A percentile compares a stretch with the other conserved stretches of the same genome.
phyloP scores from a whole-genome alignment of 2,329 filamentous ascomycete species.

The Penicillium hordei region DNA sequence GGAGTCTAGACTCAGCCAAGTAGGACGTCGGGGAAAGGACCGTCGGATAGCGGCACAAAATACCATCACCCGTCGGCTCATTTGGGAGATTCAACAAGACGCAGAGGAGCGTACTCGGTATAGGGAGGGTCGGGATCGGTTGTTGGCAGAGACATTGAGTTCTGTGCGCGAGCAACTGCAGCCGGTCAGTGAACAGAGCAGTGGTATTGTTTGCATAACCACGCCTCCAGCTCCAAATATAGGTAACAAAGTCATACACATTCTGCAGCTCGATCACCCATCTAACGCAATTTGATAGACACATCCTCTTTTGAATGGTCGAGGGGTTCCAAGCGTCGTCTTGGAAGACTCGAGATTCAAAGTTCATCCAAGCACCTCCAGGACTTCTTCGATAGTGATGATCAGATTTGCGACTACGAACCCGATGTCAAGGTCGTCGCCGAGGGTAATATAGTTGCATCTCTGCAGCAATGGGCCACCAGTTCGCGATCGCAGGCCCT shows the following conservation, averaged over 20 bases:
- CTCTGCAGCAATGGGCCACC: slow-evolving; percentile 38
- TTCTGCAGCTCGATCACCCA: neutral
- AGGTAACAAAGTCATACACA: slow-evolving; percentile 24
- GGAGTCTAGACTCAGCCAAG: slow-evolving; percentile 33
- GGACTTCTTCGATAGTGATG: slow-evolving; percentile 37
- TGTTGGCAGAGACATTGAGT: slow-evolving; percentile 30
- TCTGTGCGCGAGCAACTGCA: slow-evolving; percentile 27
- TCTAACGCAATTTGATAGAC: slow-evolving; percentile 24
- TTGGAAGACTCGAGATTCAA: slow-evolving; percentile 36
- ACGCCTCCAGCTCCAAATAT: slow-evolving; percentile 31
- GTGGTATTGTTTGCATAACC: slow-evolving; percentile 35
- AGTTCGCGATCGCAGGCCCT: slow-evolving; percentile 35
- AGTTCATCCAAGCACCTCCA: slow-evolving; percentile 38
- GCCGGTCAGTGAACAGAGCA: slow-evolving; percentile 27
- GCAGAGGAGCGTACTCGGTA: slow-evolving; percentile 31
- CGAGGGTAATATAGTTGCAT: slow-evolving; percentile 28
- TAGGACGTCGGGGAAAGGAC: slow-evolving; percentile 33
- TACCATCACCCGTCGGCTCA: slow-evolving; percentile 37
- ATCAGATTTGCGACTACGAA: slow-evolving; percentile 35
- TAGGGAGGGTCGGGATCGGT: slow-evolving; percentile 25
- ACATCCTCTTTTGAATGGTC: slow-evolving; percentile 32
- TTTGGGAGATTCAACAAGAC: slow-evolving; percentile 41
- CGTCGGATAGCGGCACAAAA: slow-evolving; percentile 38
- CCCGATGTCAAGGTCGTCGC: slow-evolving; percentile 29
- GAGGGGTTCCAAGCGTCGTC: slow-evolving; percentile 35